Evolutionary conservation across 2,329 filamentous ascomycete genomes (phyloP).

Genomic region (Claviceps sorghi): DNA sequence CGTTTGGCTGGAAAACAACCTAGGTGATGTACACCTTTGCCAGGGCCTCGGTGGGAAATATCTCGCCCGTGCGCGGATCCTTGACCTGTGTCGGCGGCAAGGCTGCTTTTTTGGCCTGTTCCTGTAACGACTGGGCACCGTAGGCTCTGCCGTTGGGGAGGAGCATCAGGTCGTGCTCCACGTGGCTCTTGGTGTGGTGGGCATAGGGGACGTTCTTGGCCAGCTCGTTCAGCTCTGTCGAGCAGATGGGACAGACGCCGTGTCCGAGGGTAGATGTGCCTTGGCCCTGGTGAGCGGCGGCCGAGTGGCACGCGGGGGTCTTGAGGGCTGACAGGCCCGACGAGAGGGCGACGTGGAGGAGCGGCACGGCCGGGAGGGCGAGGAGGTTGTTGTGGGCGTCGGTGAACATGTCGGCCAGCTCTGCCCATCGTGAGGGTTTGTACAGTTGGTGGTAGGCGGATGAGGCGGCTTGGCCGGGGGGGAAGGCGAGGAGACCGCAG

Average conservation of each 20-base stretch:
- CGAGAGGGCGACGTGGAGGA: slow-evolving; percentile 80
- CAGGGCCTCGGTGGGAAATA: slow-evolving; percentile 46
- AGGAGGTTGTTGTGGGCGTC: slow-evolving; percentile 77
- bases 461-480: slow-evolving; percentile 31
- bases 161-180: slow-evolving; percentile 74
- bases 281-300: slow-evolving; percentile 27
- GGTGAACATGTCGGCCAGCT: slow-evolving; percentile 68
- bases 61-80: slow-evolving; percentile 62
- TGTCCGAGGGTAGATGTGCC: slow-evolving; percentile 39
- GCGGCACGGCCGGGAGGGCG: slow-evolving; percentile 63
- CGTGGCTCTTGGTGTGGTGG: slow-evolving; percentile 84
- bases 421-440: slow-evolving; percentile 54
- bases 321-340: slow-evolving; percentile 90
- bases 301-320: slow-evolving; percentile 79
- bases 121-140: slow-evolving; percentile 56
- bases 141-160: slow-evolving; percentile 82
- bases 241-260: slow-evolving; percentile 87
- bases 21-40: slow-evolving; percentile 88
- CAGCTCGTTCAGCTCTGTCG: slow-evolving; percentile 83
- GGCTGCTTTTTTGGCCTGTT: slow-evolving; percentile 68
- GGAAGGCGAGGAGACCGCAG: slow-evolving; percentile 66
- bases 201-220: slow-evolving; percentile 84
- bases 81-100: slow-evolving; percentile 52
- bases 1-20: neutral
- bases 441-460: slow-evolving; percentile 47